Evolutionary conservation across 1,284 basidiomycete species (phyloP).

Genomic region (Golubevia pallescens): DNA sequence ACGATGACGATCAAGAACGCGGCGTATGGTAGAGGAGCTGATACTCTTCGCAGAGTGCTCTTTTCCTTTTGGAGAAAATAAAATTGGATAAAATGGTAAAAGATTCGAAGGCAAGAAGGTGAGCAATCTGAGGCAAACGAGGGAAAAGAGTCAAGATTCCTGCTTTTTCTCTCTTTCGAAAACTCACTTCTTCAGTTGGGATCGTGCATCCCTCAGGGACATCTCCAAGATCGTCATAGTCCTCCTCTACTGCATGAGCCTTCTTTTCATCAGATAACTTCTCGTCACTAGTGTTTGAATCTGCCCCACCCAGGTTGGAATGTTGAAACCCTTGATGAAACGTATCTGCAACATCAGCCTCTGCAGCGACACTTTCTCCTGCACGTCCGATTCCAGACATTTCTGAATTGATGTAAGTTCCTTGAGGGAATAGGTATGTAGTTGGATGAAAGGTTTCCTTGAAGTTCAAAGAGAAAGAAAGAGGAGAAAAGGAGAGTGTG

Average conservation of each 20-base stretch:
- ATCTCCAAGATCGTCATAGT: constrained; percentile 4
- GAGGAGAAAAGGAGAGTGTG: not conserved
- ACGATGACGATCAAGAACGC: constrained; percentile 52
- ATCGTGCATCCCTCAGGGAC: constrained; percentile 4
- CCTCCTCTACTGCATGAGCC: not conserved
- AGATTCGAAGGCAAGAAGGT: not conserved
- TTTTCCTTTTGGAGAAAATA: constrained; percentile 51
- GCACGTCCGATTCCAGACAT: not conserved
- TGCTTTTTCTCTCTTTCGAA: constrained; percentile 1
- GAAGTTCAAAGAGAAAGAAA: not conserved
- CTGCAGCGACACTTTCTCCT: not conserved
- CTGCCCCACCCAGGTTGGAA: not conserved
- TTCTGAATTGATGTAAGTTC: not conserved
- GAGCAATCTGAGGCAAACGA: not conserved
- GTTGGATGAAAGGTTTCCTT: not conserved
- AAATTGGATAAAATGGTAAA: not conserved
- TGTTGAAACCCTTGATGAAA: not conserved
- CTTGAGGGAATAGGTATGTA: not conserved
- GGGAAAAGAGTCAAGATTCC: not conserved
- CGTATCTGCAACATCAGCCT: not conserved
- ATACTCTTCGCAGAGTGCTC: constrained; percentile 43
- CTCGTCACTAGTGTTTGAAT: not conserved
- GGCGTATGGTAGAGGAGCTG: constrained; percentile 29
- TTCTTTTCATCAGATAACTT: constrained; percentile 1
- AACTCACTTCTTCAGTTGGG: constrained; percentile 7